Conservation (phyloP, 176 grass and related monocot genomes). For the Oryza meridionalis region DNA sequence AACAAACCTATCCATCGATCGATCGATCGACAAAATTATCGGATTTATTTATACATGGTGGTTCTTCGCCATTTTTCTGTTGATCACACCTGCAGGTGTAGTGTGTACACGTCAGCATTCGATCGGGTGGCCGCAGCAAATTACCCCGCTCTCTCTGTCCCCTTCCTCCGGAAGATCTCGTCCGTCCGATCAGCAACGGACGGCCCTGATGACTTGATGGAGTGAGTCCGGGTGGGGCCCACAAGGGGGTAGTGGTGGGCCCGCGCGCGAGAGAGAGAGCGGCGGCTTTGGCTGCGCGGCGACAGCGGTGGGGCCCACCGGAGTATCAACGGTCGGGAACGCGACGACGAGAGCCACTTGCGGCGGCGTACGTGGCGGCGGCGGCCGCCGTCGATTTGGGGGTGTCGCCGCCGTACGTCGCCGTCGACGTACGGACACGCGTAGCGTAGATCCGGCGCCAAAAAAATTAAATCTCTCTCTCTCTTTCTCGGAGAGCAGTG, state of each 20-base stretch:
- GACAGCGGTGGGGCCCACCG: background rate
- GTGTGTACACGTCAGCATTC: background rate
- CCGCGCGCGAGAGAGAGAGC: background rate
- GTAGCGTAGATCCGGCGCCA: background rate
- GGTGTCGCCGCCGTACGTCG: background rate
- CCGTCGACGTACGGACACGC: background rate
- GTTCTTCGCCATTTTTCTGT: background rate
- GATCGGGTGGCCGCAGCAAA: background rate
- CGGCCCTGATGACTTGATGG: background rate
- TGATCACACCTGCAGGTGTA: background rate
- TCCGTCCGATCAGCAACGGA: background rate
- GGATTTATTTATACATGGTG: background rate
- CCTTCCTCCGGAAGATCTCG: background rate
- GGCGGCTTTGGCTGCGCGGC: conserved; percentile 9
- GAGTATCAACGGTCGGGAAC: background rate
- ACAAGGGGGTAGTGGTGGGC: too few relatives aligned
- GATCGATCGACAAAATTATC: background rate
- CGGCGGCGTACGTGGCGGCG: background rate
- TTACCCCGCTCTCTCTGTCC: background rate
- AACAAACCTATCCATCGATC: background rate
- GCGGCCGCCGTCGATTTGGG: background rate
- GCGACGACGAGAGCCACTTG: background rate
- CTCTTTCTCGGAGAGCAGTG: too few relatives aligned
- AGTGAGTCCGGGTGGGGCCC: background rate
- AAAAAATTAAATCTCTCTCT: background rate